phyloP scores from a whole-genome alignment of 345 rosid genomes.

The Brassica carinata region DNA sequence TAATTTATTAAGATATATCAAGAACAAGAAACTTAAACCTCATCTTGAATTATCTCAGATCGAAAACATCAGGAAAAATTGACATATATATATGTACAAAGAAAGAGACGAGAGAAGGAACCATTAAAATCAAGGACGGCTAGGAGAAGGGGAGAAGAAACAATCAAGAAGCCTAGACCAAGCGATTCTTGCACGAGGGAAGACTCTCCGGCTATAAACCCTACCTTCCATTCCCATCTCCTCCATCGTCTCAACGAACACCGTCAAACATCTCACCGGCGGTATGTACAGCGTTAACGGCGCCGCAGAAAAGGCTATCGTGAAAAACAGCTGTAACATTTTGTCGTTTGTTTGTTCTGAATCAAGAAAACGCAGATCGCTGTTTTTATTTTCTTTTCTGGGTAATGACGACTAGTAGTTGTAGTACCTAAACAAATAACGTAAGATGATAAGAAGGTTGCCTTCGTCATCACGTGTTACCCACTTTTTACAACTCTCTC shows the following conservation, averaged over 20 bases:
- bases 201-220: constrained; percentile 53
- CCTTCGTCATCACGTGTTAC: constrained; percentile 29
- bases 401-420: neutral
- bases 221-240: constrained; percentile 61
- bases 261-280: constrained; percentile 78
- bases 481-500: constrained; percentile 10
- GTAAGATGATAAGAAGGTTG: constrained; percentile 28
- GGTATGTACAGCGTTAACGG: constrained; percentile 87
- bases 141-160: constrained; percentile 54
- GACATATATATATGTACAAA: constrained; percentile 20
- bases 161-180: constrained; percentile 76
- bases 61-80: neutral
- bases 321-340: constrained; percentile 75
- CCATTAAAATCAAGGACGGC: constrained; percentile 25
- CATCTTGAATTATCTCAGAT: constrained; percentile 17
- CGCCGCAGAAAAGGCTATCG: constrained; percentile 84
- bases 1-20: neutral
- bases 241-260: constrained; percentile 76
- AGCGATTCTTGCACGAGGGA: constrained; percentile 64
- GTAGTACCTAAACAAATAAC: constrained; percentile 6
- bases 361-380: constrained; percentile 20
- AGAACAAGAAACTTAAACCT: neutral
- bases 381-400: neutral
- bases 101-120: neutral
- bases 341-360: neutral